Conservation (phyloP, 495 filamentous ascomycete genomes). For the Penicillium verhagenii region DNA sequence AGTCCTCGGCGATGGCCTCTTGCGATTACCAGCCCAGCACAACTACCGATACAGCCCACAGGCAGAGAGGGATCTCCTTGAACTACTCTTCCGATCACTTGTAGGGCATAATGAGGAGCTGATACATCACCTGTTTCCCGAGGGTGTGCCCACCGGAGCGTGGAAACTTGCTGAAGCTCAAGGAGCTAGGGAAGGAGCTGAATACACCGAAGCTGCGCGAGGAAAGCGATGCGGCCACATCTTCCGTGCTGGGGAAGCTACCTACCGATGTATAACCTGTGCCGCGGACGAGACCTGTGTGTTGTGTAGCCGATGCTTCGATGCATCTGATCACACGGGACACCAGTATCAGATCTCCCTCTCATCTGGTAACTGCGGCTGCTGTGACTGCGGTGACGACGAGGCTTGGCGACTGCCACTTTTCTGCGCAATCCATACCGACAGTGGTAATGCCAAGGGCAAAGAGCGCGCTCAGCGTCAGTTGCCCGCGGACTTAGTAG, state of each 20-base stretch:
- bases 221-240: conserved; percentile 98
- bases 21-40: conserved; percentile 66
- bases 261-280: conserved; percentile 92
- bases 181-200: conserved; percentile 87
- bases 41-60: conserved; percentile 68
- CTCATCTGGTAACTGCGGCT: conserved; percentile 87
- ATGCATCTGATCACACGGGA: conserved; percentile 90
- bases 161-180: conserved; percentile 84
- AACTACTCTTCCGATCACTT: conserved; percentile 82
- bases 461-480: conserved; percentile 57
- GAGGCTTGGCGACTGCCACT: conserved; percentile 90
- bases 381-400: conserved; percentile 93
- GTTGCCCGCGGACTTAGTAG: conserved; percentile 70
- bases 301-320: conserved; percentile 87
- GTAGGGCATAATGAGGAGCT: conserved; percentile 69
- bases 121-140: conserved; percentile 74
- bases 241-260: conserved; percentile 86
- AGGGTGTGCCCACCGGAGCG: conserved; percentile 58
- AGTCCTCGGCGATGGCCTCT: conserved; percentile 72
- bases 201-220: conserved; percentile 88
- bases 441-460: conserved; percentile 53
- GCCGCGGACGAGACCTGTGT: conserved; percentile 84
- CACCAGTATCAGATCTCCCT: conserved; percentile 86
- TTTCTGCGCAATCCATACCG: conserved; percentile 90
- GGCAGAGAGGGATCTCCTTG: conserved; percentile 67